Conservation (phyloP, 768 basidiomycete genomes). For the Boletus rubroflammeus region DNA sequence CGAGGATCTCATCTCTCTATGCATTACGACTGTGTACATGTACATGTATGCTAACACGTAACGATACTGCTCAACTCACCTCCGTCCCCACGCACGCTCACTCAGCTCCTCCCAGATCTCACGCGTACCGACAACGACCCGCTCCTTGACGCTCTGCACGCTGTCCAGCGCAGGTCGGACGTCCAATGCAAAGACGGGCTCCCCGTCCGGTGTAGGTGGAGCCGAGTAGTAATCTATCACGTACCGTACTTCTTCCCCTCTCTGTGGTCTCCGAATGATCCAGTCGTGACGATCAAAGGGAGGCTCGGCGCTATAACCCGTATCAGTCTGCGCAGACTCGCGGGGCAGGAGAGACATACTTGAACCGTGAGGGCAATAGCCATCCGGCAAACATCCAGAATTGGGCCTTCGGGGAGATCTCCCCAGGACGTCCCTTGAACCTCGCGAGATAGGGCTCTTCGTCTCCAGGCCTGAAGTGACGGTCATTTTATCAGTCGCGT, state of each 20-base stretch:
- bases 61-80: conserved; percentile 8
- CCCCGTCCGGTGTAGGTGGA: conserved; percentile 83
- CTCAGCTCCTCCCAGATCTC: conserved; percentile 56
- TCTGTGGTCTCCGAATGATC: conserved; percentile 78
- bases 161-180: conserved; percentile 93
- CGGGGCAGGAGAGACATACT: conserved; percentile 45
- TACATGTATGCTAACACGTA: conserved; percentile 6
- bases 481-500: background rate
- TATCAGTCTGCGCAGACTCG: background rate
- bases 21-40: conserved; percentile 5
- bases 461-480: conserved; percentile 46
- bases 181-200: conserved; percentile 92
- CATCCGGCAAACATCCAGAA: conserved; percentile 84
- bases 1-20: background rate
- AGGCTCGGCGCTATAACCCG: conserved; percentile 64
- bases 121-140: conserved; percentile 66
- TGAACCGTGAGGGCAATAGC: conserved; percentile 86
- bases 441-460: conserved; percentile 72
- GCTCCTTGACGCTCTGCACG: conserved; percentile 68
- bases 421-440: conserved; percentile 88
- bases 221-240: conserved; percentile 99
- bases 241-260: conserved; percentile 85
- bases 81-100: conserved; percentile 27
- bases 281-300: conserved; percentile 99
- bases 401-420: conserved; percentile 91